These are phyloP conservation scores for Digitaria exilis DNA, from an alignment of 202 grass and related monocot genomes.

Conservation along the genomic window DNA sequence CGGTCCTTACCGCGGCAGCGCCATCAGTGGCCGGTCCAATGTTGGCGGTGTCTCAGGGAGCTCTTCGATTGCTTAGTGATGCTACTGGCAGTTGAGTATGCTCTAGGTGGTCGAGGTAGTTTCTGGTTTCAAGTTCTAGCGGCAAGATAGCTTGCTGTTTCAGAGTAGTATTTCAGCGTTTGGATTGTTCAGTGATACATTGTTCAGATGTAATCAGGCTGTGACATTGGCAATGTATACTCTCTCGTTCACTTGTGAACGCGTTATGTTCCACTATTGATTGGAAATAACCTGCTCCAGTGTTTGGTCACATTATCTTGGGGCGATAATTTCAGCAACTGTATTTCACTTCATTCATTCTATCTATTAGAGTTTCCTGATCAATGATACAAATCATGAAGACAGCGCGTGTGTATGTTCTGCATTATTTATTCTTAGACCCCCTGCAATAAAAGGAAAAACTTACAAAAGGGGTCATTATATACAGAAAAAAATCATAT, in stretches of 20 bases:
- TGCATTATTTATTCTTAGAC: background rate
- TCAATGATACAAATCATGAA: background rate
- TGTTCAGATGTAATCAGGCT: slow-evolving; percentile 52
- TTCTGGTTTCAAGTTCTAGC: slow-evolving; percentile 23
- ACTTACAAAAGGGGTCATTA: background rate
- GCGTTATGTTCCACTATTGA: background rate
- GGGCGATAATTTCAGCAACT: background rate
- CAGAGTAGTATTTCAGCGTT: slow-evolving; percentile 13
- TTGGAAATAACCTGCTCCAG: background rate
- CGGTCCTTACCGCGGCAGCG: slow-evolving; percentile 32
- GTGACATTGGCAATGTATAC: slow-evolving; percentile 52
- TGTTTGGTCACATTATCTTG: too few species aligned
- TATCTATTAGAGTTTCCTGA: background rate
- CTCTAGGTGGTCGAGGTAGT: slow-evolving; percentile 12
- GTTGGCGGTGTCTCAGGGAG: slow-evolving; percentile 15
- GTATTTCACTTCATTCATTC: background rate
- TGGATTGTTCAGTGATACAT: slow-evolving; percentile 39
- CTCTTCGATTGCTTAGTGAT: slow-evolving; percentile 30
- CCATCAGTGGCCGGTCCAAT: slow-evolving; percentile 33
- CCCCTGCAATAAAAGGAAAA: background rate
- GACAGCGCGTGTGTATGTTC: background rate
- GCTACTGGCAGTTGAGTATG: slow-evolving; percentile 27
- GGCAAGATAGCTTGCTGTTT: slow-evolving; percentile 70
- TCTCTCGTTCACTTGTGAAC: slow-evolving; percentile 17
- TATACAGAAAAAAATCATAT: too few species aligned